Conservation (phyloP, 257 asterid genomes). For the Solanum gracilifrons region DNA sequence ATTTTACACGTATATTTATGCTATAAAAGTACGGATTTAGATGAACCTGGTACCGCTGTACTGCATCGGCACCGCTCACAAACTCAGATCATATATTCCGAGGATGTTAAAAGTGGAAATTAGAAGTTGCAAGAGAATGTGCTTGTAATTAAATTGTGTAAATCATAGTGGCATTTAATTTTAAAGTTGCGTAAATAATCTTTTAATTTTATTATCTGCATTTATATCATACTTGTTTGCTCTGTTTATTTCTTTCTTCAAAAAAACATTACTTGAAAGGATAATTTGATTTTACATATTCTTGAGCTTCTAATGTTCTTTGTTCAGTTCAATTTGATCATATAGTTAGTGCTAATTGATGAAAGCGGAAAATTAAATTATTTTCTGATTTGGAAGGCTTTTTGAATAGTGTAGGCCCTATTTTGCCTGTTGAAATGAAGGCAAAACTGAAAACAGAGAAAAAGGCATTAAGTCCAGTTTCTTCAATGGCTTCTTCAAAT, state of each 20-base stretch:
- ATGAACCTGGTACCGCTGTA: background rate
- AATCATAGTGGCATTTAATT: background rate
- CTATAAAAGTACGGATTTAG: background rate
- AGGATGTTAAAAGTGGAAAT: background rate
- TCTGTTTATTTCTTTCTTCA: too few relatives aligned
- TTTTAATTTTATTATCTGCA: background rate
- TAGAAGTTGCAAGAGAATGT: background rate
- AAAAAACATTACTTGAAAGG: background rate
- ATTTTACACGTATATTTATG: background rate
- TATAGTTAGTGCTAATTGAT: background rate
- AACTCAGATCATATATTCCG: background rate
- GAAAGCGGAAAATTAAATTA: background rate
- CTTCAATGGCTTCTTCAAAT: slow-evolving; percentile 11
- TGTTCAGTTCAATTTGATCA: background rate
- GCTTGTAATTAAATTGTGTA: background rate
- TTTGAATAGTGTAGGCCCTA: background rate
- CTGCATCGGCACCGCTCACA: background rate
- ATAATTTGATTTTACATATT: background rate
- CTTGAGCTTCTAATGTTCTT: background rate
- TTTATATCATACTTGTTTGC: background rate
- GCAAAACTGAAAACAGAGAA: slow-evolving; percentile 27
- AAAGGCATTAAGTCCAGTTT: background rate
- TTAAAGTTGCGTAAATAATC: background rate
- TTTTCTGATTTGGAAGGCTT: background rate
- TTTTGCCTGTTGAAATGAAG: slow-evolving; percentile 27